These are phyloP conservation scores for Penicillium frequentans DNA, from an alignment of 2,329 filamentous ascomycete genomes.

Conservation along the genomic window DNA sequence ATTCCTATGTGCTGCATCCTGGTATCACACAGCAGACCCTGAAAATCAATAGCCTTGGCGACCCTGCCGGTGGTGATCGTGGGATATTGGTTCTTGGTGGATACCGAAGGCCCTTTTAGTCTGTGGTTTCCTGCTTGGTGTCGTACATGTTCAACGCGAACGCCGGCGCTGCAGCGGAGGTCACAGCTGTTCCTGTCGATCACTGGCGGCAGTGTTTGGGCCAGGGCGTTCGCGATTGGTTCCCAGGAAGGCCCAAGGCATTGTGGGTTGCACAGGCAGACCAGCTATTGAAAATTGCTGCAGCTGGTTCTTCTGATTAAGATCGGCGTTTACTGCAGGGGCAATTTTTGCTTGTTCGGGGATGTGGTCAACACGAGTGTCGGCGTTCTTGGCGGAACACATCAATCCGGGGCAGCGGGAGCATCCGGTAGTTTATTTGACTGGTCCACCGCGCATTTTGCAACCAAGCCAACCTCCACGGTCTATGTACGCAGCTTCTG, in stretches of 20 bases:
- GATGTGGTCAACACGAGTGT: not conserved
- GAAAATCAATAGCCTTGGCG: conserved; percentile 3
- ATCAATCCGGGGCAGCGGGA: not conserved
- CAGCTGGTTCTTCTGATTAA: not conserved
- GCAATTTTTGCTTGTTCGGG: not conserved
- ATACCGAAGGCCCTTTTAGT: not conserved
- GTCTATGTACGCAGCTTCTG: no score
- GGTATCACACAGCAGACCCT: not conserved
- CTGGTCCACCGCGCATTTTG: no score
- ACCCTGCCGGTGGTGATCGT: not conserved
- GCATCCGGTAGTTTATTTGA: not conserved
- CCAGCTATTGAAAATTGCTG: not conserved
- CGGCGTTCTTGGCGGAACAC: not conserved
- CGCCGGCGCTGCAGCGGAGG: conserved; percentile 1
- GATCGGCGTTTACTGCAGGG: not conserved
- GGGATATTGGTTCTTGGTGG: not conserved
- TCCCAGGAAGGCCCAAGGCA: not conserved
- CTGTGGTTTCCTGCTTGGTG: not conserved
- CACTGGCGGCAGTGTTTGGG: not conserved
- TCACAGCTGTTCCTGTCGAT: conserved; percentile 9
- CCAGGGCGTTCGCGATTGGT: not conserved
- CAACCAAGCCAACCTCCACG: no score
- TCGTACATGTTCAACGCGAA: conserved; percentile 7
- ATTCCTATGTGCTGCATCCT: not conserved
- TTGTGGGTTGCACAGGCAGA: not conserved